phyloP scores from a whole-genome alignment of 352 stramenopile species.

The Phytophthora idaei region DNA sequence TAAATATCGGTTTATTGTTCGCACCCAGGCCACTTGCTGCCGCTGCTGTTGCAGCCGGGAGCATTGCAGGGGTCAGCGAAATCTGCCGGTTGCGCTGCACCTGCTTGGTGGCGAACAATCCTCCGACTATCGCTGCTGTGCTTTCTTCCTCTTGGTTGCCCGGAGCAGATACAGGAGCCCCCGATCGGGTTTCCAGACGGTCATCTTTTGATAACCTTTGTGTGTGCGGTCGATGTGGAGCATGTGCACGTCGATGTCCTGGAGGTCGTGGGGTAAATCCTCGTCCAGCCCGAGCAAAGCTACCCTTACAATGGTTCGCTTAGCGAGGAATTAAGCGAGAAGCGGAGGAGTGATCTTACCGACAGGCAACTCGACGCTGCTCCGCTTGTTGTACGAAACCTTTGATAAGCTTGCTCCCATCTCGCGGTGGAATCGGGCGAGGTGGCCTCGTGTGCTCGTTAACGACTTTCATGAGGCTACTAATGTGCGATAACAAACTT shows the following conservation, averaged over 20 bases:
- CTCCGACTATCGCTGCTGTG: conserved; percentile 16
- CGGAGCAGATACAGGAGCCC: background rate
- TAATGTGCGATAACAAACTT: conserved; percentile 2
- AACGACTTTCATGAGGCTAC: conserved; percentile 1
- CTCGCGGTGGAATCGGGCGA: conserved; percentile 15
- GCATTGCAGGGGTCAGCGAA: conserved; percentile 29
- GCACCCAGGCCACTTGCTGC: conserved; percentile 19
- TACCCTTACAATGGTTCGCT: background rate
- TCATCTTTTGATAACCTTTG: conserved; percentile 9
- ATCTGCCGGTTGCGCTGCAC: conserved; percentile 34
- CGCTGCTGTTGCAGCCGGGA: conserved; percentile 25
- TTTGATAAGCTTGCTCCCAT: conserved; percentile 50
- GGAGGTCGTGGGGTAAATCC: conserved; percentile 26
- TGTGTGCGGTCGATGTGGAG: conserved; percentile 3
- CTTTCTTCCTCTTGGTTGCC: conserved; percentile 26
- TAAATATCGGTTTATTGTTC: conserved; percentile 37
- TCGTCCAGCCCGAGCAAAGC: conserved; percentile 27
- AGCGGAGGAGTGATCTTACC: conserved; percentile 22
- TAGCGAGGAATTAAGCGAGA: background rate
- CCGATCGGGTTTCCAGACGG: conserved; percentile 13
- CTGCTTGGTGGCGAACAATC: conserved; percentile 35
- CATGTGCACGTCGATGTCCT: conserved; percentile 7
- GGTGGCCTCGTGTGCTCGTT: background rate
- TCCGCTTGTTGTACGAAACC: conserved; percentile 55
- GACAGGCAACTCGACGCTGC: conserved; percentile 38